Base-by-base conservation (phyloP, 1,139 yeast genomes). In the Magnusiomyces clavatus region DNA sequence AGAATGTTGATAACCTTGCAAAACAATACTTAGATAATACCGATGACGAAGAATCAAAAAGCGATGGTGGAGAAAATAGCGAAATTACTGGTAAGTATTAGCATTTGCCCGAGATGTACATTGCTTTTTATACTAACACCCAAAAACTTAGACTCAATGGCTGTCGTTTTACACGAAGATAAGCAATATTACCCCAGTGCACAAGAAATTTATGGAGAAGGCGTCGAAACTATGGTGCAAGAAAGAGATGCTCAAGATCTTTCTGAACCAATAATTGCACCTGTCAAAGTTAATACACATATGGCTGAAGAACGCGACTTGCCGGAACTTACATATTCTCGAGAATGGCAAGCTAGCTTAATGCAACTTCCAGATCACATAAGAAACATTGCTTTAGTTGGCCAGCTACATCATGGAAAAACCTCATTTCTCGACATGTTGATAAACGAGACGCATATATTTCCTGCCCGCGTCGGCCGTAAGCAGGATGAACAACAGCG, bases 361-460 rank as follows among this genome's bases (percentile, higher is more conserved):
- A 69, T 81, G 68, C 60, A 66, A 2, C 60, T 78, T 0, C 89
- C 96, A 0, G 82, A 81, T 14, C 80, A 85, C 59, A 75, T 84
- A 29, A 75, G 95, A 53, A 90, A 86, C 64, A 70, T 90, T n/a
- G 86, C 92, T 0, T 58, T 94, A 0, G 80, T 83, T n/a, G 98
- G 98, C 0, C 79, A 81, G 49, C 64, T 86, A 2, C 87, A 87
- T 60, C 81, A 86, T n/a, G 98, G 99, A 2, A 92, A 94, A 68
- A 86, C 97, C 0, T 74, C 88, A 0, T 68, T 90, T 1, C 58
- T 86, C n/a, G 96, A 89, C 63, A 67, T 78, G 69, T 67, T 90
- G 36, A 79, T 88, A 0, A 59, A 70, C 4, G 81, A 82, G 51
- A 81, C 95, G 0, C 96, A 88, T 64, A 63, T 57, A 12, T 34